Base-by-base conservation (phyloP, 495 filamentous ascomycete species). In the Lophium mytilinum region DNA sequence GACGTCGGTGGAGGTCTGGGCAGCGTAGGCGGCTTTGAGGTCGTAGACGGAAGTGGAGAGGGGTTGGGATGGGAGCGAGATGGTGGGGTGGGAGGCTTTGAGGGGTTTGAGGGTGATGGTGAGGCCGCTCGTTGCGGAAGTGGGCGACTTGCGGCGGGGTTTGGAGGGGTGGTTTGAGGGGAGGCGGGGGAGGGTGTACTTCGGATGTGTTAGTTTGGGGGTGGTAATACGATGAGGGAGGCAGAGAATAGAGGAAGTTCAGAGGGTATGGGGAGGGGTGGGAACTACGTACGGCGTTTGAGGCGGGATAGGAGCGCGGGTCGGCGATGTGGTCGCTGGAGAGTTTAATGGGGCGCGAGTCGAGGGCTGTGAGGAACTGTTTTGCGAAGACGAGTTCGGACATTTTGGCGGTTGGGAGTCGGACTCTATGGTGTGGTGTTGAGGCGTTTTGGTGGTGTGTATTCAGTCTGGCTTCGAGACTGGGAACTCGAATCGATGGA, bases 301-400 rank as follows among this genome's bases (percentile, higher is more conserved):
- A 81, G 34, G 83, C 73, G 14, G 86, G 83, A 65, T 90, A 83
- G 56, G 76, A 81, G 64, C 83, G 83, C 35, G 88, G 81, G 66
- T 96, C 88, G 69, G 88, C 84, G 73, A 92, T 82, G 82, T 96
- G 84, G 72, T 96, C 90, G 57, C 85, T 73, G 10, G 82, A 78
- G 49, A 96, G 78, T 72, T 90, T 92, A 64, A 83, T 69, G 9
- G 88, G 86, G 55, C 83, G 81, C 36, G 81, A 77, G 74, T 92
- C 89, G 49, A 96, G 80, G 17, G 80, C 76, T 17, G 85, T 75
- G 61, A 98, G 84, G 74, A 92, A 95, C 47, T 81, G 75, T 70
- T 88, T 90, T 57, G 88, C 81, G 70, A 95, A 98, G 50, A 80
- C 69, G 46, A 91, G 64, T 78, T 96, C 91, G n/a, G 88, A 80